These are phyloP conservation scores for Solanum chiquidenum DNA, from an alignment of 257 asterid species.

Conservation along the genomic window DNA sequence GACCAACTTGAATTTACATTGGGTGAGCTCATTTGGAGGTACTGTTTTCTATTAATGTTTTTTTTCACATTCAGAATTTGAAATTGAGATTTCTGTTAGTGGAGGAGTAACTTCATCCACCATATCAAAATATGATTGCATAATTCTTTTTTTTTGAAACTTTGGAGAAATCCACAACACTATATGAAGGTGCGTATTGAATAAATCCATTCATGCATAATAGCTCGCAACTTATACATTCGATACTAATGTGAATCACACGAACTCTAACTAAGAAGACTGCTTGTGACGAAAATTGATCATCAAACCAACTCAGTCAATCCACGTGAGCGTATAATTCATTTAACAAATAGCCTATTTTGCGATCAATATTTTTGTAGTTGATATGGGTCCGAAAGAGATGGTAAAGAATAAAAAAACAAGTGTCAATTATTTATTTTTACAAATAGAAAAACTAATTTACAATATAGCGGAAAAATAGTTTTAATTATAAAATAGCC, in stretches of 20 bases:
- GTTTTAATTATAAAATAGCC: no score
- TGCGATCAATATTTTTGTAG: neutral
- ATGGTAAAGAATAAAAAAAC: neutral
- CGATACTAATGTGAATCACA: neutral
- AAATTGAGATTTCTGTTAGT: neutral
- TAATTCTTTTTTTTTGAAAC: no score
- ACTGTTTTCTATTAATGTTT: neutral
- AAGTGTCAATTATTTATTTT: no score
- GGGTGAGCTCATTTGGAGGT: neutral
- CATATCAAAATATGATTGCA: neutral
- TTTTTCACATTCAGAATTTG: accelerated
- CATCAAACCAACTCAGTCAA: neutral
- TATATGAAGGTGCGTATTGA: no score
- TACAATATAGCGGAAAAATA: no score
- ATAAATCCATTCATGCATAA: neutral
- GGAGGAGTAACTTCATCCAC: neutral
- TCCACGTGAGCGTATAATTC: neutral
- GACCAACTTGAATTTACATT: neutral
- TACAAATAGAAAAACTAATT: no score
- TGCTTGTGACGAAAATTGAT: no score
- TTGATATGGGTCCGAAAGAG: neutral
- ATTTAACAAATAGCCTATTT: neutral
- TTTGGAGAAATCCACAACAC: no score
- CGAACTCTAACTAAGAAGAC: neutral
- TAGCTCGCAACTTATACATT: neutral